Evolutionary conservation across 495 filamentous ascomycete genomes (phyloP).

Genomic region (Neurospora sp.): DNA sequence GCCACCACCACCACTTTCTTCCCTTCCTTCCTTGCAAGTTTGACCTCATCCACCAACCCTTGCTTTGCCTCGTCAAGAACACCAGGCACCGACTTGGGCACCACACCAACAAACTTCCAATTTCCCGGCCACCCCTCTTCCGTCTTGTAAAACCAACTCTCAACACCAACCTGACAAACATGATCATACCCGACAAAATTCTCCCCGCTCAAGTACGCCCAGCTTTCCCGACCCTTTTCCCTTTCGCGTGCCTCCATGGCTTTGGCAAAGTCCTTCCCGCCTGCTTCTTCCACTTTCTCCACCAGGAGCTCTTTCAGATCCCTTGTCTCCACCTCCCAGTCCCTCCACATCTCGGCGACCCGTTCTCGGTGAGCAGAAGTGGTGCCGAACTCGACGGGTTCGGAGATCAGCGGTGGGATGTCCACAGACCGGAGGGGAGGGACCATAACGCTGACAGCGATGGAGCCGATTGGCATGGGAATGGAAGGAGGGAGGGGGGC

Average conservation of each 20-base stretch:
- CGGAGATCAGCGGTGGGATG: conserved; percentile 8
- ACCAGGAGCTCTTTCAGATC: background rate
- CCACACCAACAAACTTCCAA: conserved; percentile 24
- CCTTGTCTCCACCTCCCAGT: background rate
- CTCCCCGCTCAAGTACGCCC: conserved; percentile 10
- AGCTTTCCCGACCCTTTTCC: background rate
- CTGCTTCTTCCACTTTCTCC: background rate
- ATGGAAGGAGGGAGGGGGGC: conserved; percentile 12
- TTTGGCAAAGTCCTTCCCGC: background rate
- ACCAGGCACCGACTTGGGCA: conserved; percentile 5
- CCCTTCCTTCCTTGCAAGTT: conserved; percentile 2
- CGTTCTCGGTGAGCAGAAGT: background rate
- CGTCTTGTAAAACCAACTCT: conserved; percentile 23
- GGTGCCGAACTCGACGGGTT: conserved; percentile 2
- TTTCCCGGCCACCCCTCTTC: conserved; percentile 22
- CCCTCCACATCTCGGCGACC: conserved; percentile 3
- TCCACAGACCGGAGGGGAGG: conserved; percentile 23
- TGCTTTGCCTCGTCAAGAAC: background rate
- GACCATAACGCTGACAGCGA: conserved; percentile 8
- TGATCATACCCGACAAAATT: conserved; percentile 16
- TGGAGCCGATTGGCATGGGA: conserved; percentile 8
- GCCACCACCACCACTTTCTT: conserved; percentile 29
- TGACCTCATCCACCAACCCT: background rate
- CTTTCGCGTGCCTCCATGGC: background rate
- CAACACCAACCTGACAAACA: conserved; percentile 27